phyloP scores from a whole-genome alignment of 2,329 filamentous ascomycete species.

The Triangularia setosa region DNA sequence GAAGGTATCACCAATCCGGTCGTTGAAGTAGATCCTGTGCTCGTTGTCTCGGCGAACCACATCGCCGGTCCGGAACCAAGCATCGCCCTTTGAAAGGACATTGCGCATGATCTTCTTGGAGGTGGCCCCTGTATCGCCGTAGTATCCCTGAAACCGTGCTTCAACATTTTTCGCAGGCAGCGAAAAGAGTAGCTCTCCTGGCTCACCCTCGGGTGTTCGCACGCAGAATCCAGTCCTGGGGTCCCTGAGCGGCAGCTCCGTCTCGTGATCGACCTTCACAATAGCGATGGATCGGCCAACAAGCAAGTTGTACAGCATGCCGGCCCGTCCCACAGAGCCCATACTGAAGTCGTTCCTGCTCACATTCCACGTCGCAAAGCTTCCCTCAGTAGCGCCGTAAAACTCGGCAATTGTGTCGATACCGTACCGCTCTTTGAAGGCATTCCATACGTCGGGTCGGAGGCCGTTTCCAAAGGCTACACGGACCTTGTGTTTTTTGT shows the following conservation, averaged over 20 bases:
- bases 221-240: slow-evolving; percentile 66
- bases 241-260: slow-evolving; percentile 64
- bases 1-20: slow-evolving; percentile 75
- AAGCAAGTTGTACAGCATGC: slow-evolving; percentile 55
- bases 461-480: slow-evolving; percentile 81
- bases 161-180: slow-evolving; percentile 62
- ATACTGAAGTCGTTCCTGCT: slow-evolving; percentile 67
- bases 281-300: slow-evolving; percentile 51
- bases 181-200: slow-evolving; percentile 72
- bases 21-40: slow-evolving; percentile 73
- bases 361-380: slow-evolving; percentile 66
- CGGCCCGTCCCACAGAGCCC: slow-evolving; percentile 76
- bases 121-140: slow-evolving; percentile 67
- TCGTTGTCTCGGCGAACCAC: slow-evolving; percentile 67
- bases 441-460: slow-evolving; percentile 79
- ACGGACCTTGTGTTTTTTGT: slow-evolving; percentile 69
- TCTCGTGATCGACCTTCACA: slow-evolving; percentile 68
- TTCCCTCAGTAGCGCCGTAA: slow-evolving; percentile 74
- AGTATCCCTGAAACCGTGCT: slow-evolving; percentile 76
- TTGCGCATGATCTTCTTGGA: slow-evolving; percentile 69
- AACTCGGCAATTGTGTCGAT: slow-evolving; percentile 73
- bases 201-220: slow-evolving; percentile 52
- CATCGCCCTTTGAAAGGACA: slow-evolving; percentile 72
- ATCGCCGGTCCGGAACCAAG: slow-evolving; percentile 83
- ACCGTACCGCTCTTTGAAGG: slow-evolving; percentile 76